Base-by-base conservation (phyloP, 176 grass and related monocot species). In the Poa annua region DNA sequence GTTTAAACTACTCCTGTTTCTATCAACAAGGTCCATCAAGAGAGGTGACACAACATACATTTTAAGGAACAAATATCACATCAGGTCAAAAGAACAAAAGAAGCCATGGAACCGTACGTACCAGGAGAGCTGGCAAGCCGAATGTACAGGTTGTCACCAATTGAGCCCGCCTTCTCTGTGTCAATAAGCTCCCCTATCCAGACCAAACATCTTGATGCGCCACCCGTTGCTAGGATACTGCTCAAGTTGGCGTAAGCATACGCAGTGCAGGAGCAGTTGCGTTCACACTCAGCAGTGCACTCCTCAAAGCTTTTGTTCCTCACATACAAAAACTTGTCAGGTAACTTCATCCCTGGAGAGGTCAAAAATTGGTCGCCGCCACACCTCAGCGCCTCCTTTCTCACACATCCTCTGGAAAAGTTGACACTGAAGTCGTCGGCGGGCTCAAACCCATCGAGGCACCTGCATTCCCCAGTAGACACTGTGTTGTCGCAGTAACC, bases 181-280 rank as follows among this genome's bases (percentile, higher is more conserved):
- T 94, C 87, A 13, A 82, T 7, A 73, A 94, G 86, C 8, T 88
- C 79, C 33, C 72, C 69, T 4, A 16, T 87, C 92, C 89, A 94
- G 55, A 92, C 47, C 15, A 94, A 82, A 52, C 92, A 94, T 8
- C 78, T 86, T 12, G 89, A 74, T 67, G 52, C 65, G 17, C 89
- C 81, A 6, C 50, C 8, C 0, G 3, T 56, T 0, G 5, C 2
- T 0, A 26, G 15, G n/a, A 35, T 50, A 57, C 24, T 49, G 59
- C 57, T 80, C 66, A 74, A 9, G 11, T 75, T 66, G 7, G n/a
- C 11, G 0, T 87, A 87, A 7, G 84, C 81, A 12, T 94, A 91
- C 0, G 89, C 92, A 0, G 44, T 26, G 15, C 92, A 92, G 0
- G 82, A 91, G 75, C 92, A 94, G 26, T 91, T 85, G 6, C 25